Percentiles rank a stretch among this genome's conserved stretches.
These are phyloP conservation scores for Tulasnella sp. DNA, from an alignment of 768 basidiomycete species.

Conservation along the genomic window DNA sequence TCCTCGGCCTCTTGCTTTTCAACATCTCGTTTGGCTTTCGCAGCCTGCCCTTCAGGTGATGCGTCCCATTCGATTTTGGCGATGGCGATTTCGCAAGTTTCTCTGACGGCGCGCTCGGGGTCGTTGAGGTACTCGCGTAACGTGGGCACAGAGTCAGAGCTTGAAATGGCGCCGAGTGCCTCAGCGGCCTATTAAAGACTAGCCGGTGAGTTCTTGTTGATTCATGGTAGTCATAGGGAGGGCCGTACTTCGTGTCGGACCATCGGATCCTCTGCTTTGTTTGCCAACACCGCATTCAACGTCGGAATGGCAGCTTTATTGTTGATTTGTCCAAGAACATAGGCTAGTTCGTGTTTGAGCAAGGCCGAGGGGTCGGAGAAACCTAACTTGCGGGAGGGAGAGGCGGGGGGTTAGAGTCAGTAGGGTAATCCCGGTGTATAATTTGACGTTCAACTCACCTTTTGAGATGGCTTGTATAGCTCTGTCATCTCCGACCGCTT, in stretches of 20 bases:
- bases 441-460: conserved; percentile 36
- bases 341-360: conserved; percentile 94
- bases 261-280: conserved; percentile 76
- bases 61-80: conserved; percentile 88
- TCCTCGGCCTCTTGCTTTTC: conserved; percentile 18
- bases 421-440: not conserved
- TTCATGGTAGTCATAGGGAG: not conserved
- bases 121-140: conserved; percentile 62
- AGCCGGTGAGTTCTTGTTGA: not conserved
- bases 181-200: conserved; percentile 85
- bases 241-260: conserved; percentile 81
- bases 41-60: conserved; percentile 14
- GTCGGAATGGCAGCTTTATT: conserved; percentile 57
- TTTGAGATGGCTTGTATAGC: conserved; percentile 77
- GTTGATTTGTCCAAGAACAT: conserved; percentile 90
- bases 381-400: too few species aligned
- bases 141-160: conserved; percentile 48
- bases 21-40: conserved; percentile 27
- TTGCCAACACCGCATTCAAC: conserved; percentile 61
- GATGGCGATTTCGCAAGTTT: conserved; percentile 96
- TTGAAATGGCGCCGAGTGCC: conserved; percentile 90
- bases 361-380: conserved; percentile 79
- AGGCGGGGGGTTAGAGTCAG: conserved; percentile 6
- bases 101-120: conserved; percentile 61
- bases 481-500: conserved; percentile 54